Percentiles rank a stretch among this genome's conserved stretches.
phyloP scores from a whole-genome alignment of 2,329 filamentous ascomycete species.

The Cladobotryum protrusum region DNA sequence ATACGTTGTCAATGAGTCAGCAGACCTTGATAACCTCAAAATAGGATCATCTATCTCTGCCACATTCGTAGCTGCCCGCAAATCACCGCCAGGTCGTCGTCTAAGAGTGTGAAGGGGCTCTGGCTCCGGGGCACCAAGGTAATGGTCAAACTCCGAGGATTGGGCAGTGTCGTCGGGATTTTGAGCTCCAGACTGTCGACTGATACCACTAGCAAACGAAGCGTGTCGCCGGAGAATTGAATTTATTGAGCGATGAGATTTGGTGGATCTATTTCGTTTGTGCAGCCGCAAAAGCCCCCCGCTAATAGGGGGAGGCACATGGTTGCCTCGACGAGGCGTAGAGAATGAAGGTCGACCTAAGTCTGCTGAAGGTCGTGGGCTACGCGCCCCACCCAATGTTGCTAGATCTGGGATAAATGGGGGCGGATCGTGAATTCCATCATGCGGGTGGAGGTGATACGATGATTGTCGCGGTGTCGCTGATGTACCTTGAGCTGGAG shows the following conservation, averaged over 20 bases:
- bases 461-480: slow-evolving; percentile 50
- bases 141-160: slow-evolving; percentile 46
- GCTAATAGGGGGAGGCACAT: slow-evolving; percentile 23
- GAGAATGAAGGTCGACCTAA: slow-evolving; percentile 26
- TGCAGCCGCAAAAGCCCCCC: slow-evolving; percentile 31
- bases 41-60: slow-evolving; percentile 50
- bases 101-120: slow-evolving; percentile 59
- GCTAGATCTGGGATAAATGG: slow-evolving; percentile 43
- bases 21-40: slow-evolving; percentile 49
- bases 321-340: slow-evolving; percentile 18
- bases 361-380: slow-evolving; percentile 27
- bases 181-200: slow-evolving; percentile 43
- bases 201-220: slow-evolving; percentile 54
- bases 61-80: slow-evolving; percentile 62
- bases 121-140: slow-evolving; percentile 33
- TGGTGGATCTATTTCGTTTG: slow-evolving; percentile 40
- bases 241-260: slow-evolving; percentile 42
- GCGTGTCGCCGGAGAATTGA: slow-evolving; percentile 48
- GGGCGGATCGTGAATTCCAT: slow-evolving; percentile 33
- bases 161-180: slow-evolving; percentile 58
- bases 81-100: slow-evolving; percentile 67
- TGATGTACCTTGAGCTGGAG: slow-evolving; percentile 39
- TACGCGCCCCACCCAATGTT: slow-evolving; percentile 28
- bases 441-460: slow-evolving; percentile 45
- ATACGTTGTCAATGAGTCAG: slow-evolving; percentile 54